phyloP scores from a whole-genome alignment of 768 basidiomycete genomes.

The Leccinum aurantiacum region DNA sequence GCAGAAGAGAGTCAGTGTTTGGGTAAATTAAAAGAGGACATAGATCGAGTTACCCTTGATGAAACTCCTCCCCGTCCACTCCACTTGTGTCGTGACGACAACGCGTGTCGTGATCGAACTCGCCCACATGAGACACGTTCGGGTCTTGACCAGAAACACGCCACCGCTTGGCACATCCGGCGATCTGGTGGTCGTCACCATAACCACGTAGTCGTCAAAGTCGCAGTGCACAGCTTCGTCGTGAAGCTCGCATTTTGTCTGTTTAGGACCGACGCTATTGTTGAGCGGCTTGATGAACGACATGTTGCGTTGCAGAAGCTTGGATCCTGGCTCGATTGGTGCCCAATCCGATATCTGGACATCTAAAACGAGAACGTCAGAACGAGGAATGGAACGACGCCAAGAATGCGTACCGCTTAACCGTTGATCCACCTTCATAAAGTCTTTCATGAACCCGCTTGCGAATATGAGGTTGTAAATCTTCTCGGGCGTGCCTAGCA shows the following conservation, averaged over 20 bases:
- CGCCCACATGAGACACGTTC: conserved; percentile 95
- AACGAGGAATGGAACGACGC: background rate
- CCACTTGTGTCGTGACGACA: conserved; percentile 86
- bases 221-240: conserved; percentile 83
- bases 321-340: conserved; percentile 59
- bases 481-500: conserved; percentile 92
- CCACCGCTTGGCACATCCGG: conserved; percentile 95
- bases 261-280: conserved; percentile 87
- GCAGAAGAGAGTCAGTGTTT: conserved; percentile 2
- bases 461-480: conserved; percentile 96
- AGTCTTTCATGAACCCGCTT: conserved; percentile 93
- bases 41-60: conserved; percentile 67
- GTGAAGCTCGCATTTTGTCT: conserved; percentile 92
- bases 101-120: conserved; percentile 73
- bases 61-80: conserved; percentile 96
- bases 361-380: conserved; percentile 48
- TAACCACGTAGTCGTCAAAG: conserved; percentile 79
- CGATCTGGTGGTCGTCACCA: conserved; percentile 85
- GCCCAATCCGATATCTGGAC: conserved; percentile 96
- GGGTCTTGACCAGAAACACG: conserved; percentile 91
- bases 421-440: conserved; percentile 87
- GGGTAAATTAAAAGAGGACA: background rate
- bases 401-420: conserved; percentile 62
- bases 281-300: conserved; percentile 94
- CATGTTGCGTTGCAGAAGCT: conserved; percentile 82